Conservation (phyloP, 495 filamentous ascomycete species). For the Neurospora africana region DNA sequence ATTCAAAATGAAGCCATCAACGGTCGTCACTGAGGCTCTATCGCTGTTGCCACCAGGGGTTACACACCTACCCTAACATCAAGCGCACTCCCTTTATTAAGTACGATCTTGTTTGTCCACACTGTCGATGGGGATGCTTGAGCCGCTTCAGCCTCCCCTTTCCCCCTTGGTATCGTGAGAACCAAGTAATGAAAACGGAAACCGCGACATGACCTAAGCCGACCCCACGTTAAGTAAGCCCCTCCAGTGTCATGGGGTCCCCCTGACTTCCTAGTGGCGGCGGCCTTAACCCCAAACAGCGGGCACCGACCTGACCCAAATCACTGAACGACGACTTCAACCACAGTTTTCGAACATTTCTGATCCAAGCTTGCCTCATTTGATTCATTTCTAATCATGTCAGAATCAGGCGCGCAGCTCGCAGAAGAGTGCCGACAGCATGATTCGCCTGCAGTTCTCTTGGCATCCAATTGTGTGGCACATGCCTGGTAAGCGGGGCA, state of each 20-base stretch:
- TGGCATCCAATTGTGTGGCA: background rate
- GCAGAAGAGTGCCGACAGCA: background rate
- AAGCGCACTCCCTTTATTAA: too few relatives aligned
- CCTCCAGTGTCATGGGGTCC: background rate
- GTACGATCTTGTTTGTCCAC: background rate
- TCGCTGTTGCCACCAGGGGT: background rate
- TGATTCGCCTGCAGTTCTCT: background rate
- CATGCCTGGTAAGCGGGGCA: background rate
- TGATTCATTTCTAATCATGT: background rate
- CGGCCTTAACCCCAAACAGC: background rate
- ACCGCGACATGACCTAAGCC: background rate
- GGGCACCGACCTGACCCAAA: background rate
- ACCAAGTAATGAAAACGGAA: background rate
- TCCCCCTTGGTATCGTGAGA: background rate
- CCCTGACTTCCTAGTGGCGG: background rate
- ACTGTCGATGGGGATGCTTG: background rate
- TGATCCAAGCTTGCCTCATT: background rate
- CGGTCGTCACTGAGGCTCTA: background rate
- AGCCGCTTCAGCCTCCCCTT: background rate
- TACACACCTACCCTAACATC: background rate
- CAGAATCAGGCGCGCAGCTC: background rate
- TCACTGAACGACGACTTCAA: background rate
- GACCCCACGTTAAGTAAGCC: background rate
- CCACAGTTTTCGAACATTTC: background rate
- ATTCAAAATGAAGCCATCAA: background rate